phyloP scores from a whole-genome alignment of 495 filamentous ascomycete genomes.

The Cairneyella variabilis region DNA sequence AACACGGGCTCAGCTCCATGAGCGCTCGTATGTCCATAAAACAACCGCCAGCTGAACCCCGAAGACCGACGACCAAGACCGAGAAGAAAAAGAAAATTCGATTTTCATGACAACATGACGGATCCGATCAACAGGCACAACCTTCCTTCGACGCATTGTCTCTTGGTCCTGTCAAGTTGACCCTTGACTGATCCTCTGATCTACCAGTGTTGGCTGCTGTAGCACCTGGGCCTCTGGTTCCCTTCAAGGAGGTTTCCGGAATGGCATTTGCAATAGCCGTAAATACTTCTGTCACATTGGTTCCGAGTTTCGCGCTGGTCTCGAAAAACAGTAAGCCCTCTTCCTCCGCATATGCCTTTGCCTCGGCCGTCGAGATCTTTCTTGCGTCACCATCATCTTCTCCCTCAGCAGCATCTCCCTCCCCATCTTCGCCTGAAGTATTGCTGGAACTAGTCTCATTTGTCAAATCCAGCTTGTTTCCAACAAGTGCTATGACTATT shows the following conservation, averaged over 20 bases:
- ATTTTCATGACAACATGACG: background rate
- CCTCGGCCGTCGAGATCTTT: conserved; percentile 82
- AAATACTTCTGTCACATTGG: conserved; percentile 92
- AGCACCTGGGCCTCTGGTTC: conserved; percentile 62
- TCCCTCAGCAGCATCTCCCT: conserved; percentile 42
- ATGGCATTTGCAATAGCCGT: conserved; percentile 98
- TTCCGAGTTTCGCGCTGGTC: conserved; percentile 93
- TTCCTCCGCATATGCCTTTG: conserved; percentile 91
- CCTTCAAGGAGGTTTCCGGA: conserved; percentile 92
- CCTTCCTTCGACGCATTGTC: conserved; percentile 75
- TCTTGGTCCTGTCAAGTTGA: conserved; percentile 62
- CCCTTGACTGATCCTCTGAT: conserved; percentile 59
- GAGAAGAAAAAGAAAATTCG: conserved; percentile 13
- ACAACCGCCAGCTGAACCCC: conserved; percentile 17
- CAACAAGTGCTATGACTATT: conserved; percentile 95
- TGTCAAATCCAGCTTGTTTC: conserved; percentile 92
- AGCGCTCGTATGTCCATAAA: conserved; percentile 14
- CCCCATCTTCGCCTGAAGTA: conserved; percentile 32
- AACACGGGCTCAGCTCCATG: conserved; percentile 18
- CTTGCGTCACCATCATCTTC: conserved; percentile 74
- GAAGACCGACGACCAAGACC: conserved; percentile 6
- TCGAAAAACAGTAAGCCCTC: conserved; percentile 94
- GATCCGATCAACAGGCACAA: conserved; percentile 69
- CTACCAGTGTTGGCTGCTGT: conserved; percentile 44
- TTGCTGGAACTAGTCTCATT: conserved; percentile 47